Percentiles rank a stretch among this genome's conserved stretches.
phyloP scores from a whole-genome alignment of 257 asterid species.

The Solanum sitiens region DNA sequence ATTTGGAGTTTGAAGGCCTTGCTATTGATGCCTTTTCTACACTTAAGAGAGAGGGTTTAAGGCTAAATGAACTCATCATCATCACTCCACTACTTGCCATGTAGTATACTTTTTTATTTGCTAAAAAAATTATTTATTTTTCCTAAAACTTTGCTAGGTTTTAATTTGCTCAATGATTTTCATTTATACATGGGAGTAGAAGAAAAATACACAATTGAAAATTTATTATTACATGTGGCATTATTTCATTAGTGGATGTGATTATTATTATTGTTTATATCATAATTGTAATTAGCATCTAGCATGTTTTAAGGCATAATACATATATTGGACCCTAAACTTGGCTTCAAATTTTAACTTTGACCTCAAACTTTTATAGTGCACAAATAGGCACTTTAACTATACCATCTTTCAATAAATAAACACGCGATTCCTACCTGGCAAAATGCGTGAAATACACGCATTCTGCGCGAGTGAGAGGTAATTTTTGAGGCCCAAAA shows the following conservation, averaged over 20 bases:
- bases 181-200: background rate
- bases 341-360: no score
- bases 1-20: constrained; percentile 28
- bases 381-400: no score
- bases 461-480: no score
- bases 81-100: constrained; percentile 45
- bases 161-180: background rate
- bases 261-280: background rate
- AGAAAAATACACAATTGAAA: background rate
- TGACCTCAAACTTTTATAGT: no score
- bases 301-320: no score
- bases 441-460: no score
- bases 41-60: constrained; percentile 39
- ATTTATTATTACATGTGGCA: background rate
- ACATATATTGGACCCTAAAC: no score
- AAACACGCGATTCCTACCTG: no score
- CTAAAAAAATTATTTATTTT: no score
- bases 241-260: background rate
- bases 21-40: constrained; percentile 39
- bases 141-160: background rate
- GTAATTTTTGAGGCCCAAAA: no score
- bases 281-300: background rate
- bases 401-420: no score
- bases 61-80: constrained; percentile 56
- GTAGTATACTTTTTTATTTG: background rate